Base-by-base conservation (phyloP, 352 stramenopile genomes). In the Phytophthora podocarpi region DNA sequence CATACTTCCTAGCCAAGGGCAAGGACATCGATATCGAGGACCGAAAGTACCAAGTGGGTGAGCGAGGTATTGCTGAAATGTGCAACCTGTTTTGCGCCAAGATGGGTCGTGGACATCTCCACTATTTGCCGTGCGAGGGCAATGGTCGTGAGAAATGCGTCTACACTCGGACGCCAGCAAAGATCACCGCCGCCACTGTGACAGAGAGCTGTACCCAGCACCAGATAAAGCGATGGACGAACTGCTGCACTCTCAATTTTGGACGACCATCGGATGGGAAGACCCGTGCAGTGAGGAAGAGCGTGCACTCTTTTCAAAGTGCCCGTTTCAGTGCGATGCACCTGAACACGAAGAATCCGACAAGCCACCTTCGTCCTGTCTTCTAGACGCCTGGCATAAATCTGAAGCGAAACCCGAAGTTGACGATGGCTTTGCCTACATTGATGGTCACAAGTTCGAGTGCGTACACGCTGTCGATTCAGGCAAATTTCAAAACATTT, bases 21-120 rank as follows among this genome's bases (percentile, higher is more conserved):
- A 43, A 66, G 0, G 58, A 79, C 3, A 78, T 89, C 4, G 79
- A 89, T 27, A 24, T 77, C 72, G 43, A 64, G 3, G 72, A 68
- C 4, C 64, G 65, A 0, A 66, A 72, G 32, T 78, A 74, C n/a
- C 30, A 58, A 40, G 58, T 58, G 1, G 68, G 72, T 4, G 64
- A 80, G 39, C 27, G n/a, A 1, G 68, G 64, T 0, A 64, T 62
- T 12, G 55, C 72, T 11, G n/a, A 81, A 34, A 81, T 78, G 59
- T 78, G 68, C 31, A 73, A 63, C 12, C 36, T 78, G 6, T 76
- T 71, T 26, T 81, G 60, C 20, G 50, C 57, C 5, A 75, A 64
- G 12, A 71, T n/a, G 68, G 72, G 72, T 16, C 46, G 64, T 13
- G 68, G 64, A 1, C 72, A 80, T 27, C 6, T 62, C 3, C 72